These are phyloP conservation scores for Candida montana DNA, from an alignment of 805 yeast species.

Conservation along the genomic window DNA sequence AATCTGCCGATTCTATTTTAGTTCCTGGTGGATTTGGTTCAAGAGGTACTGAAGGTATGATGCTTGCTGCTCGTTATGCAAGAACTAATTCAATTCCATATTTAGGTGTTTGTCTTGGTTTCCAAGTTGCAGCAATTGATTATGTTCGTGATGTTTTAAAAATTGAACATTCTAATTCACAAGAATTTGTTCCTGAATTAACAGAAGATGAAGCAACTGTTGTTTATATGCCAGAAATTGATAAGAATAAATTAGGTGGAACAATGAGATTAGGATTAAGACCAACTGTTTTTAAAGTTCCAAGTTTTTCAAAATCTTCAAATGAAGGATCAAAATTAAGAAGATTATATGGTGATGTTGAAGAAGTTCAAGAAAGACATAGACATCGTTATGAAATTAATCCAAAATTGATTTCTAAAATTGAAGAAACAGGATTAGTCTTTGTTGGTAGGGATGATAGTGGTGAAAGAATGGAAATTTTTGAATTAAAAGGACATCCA, in stretches of 20 bases:
- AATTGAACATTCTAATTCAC: conserved; percentile 61
- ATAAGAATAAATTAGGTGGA: conserved; percentile 93
- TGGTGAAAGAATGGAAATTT: conserved; percentile 88
- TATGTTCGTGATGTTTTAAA: conserved; percentile 79
- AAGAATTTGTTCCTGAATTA: conserved; percentile 69
- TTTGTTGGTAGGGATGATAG: conserved; percentile 94
- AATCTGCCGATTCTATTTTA: conserved; percentile 92
- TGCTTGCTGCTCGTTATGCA: conserved; percentile 96
- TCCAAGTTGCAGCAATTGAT: conserved; percentile 96
- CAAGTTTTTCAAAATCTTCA: too few species aligned
- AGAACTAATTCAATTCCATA: conserved; percentile 91
- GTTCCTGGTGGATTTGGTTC: conserved; percentile 99
- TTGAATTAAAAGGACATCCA: conserved; percentile 83
- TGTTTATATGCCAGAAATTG: conserved; percentile 98
- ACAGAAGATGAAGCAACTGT: conserved; percentile 67
- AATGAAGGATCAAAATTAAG: conserved; percentile 58
- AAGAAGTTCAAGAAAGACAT: conserved; percentile 83
- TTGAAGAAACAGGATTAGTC: conserved; percentile 74
- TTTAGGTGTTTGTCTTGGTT: conserved; percentile 94
- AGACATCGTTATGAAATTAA: conserved; percentile 98
- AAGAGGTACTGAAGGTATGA: conserved; percentile 98
- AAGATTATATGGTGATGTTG: conserved; percentile 69
- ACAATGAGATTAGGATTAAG: conserved; percentile 98
- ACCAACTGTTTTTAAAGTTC: conserved; percentile 68
- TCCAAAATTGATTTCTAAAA: conserved; percentile 65